phyloP scores from a whole-genome alignment of 2,329 filamentous ascomycete species.

The Monilinia vaccinii-corymbosi region DNA sequence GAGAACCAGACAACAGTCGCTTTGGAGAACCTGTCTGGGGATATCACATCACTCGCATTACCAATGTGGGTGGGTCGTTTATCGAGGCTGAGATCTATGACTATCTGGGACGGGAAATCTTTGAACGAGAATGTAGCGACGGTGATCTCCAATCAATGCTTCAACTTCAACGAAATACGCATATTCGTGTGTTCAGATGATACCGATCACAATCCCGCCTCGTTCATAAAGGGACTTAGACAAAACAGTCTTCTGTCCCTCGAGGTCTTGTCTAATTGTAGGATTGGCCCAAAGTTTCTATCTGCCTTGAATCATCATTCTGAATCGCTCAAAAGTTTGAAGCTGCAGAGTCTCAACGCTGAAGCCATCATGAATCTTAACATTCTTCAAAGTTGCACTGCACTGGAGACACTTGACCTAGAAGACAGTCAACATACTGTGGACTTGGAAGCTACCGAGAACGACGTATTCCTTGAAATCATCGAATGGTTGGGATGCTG shows the following conservation, averaged over 20 bases:
- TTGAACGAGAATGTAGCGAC: constrained; percentile 45
- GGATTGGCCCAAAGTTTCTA: constrained; percentile 46
- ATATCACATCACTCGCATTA: constrained; percentile 43
- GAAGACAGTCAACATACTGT: constrained; percentile 34
- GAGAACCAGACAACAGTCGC: constrained; percentile 38
- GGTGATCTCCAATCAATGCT: constrained; percentile 49
- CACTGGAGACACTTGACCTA: constrained; percentile 40
- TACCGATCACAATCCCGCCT: constrained; percentile 45
- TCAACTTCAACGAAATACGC: constrained; percentile 49
- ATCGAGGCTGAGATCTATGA: constrained; percentile 47
- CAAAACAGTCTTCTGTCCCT: constrained; percentile 50
- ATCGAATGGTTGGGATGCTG: constrained; percentile 48
- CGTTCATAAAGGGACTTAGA: constrained; percentile 47
- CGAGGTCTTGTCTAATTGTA: constrained; percentile 46
- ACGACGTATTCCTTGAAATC: constrained; percentile 42
- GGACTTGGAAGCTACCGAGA: constrained; percentile 41
- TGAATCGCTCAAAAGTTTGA: constrained; percentile 44
- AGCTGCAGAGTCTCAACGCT: constrained; percentile 38
- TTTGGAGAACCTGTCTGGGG: constrained; percentile 49
- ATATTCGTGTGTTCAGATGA: constrained; percentile 38
- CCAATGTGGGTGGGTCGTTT: constrained; percentile 50
- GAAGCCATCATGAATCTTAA: constrained; percentile 41
- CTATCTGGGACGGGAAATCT: constrained; percentile 51
- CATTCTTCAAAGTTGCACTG: constrained; percentile 39
- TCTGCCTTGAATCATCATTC: constrained; percentile 43